These are phyloP conservation scores for Stromatinia cepivora DNA, from an alignment of 2,329 filamentous ascomycete species.

Conservation along the genomic window DNA sequence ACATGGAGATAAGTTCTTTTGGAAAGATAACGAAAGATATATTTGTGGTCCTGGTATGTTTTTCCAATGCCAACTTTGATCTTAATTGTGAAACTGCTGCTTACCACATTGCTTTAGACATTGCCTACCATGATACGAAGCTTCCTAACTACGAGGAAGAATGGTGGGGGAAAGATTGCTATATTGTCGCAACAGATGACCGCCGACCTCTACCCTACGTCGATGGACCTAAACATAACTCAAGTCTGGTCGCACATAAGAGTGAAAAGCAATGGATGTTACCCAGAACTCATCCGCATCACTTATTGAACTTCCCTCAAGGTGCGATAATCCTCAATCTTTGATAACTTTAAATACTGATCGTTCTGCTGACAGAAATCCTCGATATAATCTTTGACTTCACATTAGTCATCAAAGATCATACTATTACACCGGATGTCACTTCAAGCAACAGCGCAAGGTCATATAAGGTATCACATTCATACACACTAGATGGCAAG, in stretches of 20 bases:
- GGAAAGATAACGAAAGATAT: neutral
- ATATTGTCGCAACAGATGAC: neutral
- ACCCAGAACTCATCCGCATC: neutral
- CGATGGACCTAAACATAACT: neutral
- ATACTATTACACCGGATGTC: slow-evolving; percentile 2
- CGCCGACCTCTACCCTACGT: neutral
- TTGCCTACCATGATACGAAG: neutral
- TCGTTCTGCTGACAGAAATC: neutral
- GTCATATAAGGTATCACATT: neutral
- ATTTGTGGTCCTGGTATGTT: neutral
- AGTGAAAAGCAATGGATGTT: neutral
- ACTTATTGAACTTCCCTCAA: neutral
- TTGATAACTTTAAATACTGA: neutral
- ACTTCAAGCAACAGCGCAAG: neutral
- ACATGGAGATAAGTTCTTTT: neutral
- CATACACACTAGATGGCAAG: slow-evolving; percentile 1
- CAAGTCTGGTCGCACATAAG: neutral
- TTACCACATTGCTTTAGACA: neutral
- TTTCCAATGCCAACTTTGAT: too few relatives aligned
- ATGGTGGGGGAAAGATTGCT: fast-evolving
- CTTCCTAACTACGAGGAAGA: neutral
- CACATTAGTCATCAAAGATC: neutral
- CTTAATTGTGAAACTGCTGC: too few relatives aligned
- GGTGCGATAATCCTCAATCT: neutral
- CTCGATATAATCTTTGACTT: neutral